These are phyloP conservation scores for Botryotinia calthae DNA, from an alignment of 2,329 filamentous ascomycete species.

Conservation along the genomic window DNA sequence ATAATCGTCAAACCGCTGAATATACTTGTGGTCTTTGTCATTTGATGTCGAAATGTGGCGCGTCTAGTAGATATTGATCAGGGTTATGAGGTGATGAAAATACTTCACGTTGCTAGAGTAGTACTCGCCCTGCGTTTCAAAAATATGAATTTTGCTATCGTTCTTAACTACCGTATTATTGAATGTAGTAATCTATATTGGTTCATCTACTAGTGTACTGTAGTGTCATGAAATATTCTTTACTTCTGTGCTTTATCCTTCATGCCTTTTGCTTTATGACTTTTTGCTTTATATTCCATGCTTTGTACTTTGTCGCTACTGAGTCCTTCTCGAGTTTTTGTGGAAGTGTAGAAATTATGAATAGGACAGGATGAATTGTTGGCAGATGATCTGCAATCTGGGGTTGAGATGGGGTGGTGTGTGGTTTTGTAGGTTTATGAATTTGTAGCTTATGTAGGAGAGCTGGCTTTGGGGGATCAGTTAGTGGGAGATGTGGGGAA, in stretches of 20 bases:
- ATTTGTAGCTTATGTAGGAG: background rate
- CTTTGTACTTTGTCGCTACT: background rate
- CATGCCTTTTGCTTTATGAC: too few species aligned
- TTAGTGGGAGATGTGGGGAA: too few species aligned
- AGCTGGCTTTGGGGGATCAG: background rate
- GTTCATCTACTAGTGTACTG: too few species aligned
- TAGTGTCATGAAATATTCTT: background rate
- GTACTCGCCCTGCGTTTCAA: background rate
- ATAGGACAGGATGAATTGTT: background rate
- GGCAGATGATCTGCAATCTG: background rate
- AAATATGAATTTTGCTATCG: too few species aligned
- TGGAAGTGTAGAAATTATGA: rapidly evolving
- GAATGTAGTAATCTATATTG: too few species aligned
- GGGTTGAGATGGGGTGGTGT: background rate
- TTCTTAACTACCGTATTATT: too few species aligned
- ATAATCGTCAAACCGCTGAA: background rate
- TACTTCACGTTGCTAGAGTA: background rate
- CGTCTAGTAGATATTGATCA: background rate
- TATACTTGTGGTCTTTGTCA: background rate
- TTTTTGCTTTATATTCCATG: background rate
- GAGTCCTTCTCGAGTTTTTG: background rate
- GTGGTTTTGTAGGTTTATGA: background rate
- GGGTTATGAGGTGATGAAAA: background rate
- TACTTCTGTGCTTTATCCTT: background rate
- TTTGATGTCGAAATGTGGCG: background rate